Base-by-base conservation (phyloP, 2,329 filamentous ascomycete species). In the Ophiosphaerella korrae region DNA sequence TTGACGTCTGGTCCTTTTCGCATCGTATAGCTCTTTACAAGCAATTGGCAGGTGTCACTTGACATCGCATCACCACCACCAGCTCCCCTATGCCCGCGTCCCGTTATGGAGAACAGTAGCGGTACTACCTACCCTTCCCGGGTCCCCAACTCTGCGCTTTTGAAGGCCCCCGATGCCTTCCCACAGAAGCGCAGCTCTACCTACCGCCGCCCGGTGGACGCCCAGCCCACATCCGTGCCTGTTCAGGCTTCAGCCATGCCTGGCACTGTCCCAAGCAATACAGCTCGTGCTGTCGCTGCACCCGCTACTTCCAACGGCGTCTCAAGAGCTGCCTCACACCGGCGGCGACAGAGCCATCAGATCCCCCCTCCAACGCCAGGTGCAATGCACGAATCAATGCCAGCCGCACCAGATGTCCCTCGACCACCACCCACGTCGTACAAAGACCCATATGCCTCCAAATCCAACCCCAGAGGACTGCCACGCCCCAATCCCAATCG, bases 401-500 rank as follows among this genome's bases (percentile, higher is more conserved):
- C 70, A 14, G 75, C 78, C 42, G 84, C 82, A 31, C 84, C 87
- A 57, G 86, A 89, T 58, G 82, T 80, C 24, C 84, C 86, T 47
- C 80, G 79, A 62, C 80, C 77, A 26, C 68, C 71, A 7, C 84
- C 87, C 4, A 63, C 62, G 9, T 67, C 71, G 0, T 74, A 72
- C 53, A 62, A 59, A 52, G 68, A 73, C 36, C 70, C 71, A 9
- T 73, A 73, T 59, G 76, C 73, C 35, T 75, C 60, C 11, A 68
- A 58, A 40, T 50, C 55, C 11, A 58, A 51, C 53, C 54, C 64
- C 24, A 58, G 63, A 45, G 58, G 48, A 2, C 60, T 67, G 2
- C 55, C 59, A 23, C 67, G 70, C 41, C 60, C 64, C 5, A 54
- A 55, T 36, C 70, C 68, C 21, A 52, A 56, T 9, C 63, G 66